A percentile compares a stretch with the other conserved stretches of the same genome.
These are phyloP conservation scores for Paraphoma chrysanthemicola DNA, from an alignment of 2,329 filamentous ascomycete species.

Conservation along the genomic window DNA sequence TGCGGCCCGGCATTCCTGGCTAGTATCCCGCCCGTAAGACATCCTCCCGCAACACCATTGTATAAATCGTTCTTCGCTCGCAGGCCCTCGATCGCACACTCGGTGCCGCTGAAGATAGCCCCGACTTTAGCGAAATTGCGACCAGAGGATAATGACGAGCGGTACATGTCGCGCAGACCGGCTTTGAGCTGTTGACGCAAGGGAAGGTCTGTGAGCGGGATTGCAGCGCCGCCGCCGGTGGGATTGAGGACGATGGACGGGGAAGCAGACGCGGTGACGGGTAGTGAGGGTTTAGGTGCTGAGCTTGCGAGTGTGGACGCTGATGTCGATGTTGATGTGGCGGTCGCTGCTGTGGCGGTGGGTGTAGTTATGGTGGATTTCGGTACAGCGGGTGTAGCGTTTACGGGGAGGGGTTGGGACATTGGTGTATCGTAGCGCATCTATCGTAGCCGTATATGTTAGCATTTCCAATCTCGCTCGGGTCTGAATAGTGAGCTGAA, in stretches of 20 bases:
- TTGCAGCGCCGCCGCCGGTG: constrained; percentile 46
- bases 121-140: constrained; percentile 96
- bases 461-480: background rate
- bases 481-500: too few relatives aligned
- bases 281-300: background rate
- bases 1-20: constrained; percentile 88
- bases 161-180: constrained; percentile 95
- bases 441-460: constrained; percentile 52
- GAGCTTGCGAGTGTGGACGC: background rate
- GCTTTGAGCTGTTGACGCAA: constrained; percentile 80
- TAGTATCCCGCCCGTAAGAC: constrained; percentile 87
- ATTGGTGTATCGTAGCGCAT: constrained; percentile 98
- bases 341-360: constrained; percentile 49
- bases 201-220: constrained; percentile 69
- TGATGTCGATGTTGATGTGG: constrained; percentile 28
- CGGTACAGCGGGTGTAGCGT: constrained; percentile 21
- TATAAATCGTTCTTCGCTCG: constrained; percentile 91
- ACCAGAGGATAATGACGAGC: constrained; percentile 79
- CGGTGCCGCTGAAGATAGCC: constrained; percentile 87
- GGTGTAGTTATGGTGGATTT: too few relatives aligned
- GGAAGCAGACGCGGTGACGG: constrained; percentile 61
- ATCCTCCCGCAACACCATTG: constrained; percentile 88
- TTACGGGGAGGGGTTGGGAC: constrained; percentile 53
- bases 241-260: constrained; percentile 66
- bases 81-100: constrained; percentile 92